Base-by-base conservation (phyloP, 768 basidiomycete species). In the Xerocomus potaroensis region DNA sequence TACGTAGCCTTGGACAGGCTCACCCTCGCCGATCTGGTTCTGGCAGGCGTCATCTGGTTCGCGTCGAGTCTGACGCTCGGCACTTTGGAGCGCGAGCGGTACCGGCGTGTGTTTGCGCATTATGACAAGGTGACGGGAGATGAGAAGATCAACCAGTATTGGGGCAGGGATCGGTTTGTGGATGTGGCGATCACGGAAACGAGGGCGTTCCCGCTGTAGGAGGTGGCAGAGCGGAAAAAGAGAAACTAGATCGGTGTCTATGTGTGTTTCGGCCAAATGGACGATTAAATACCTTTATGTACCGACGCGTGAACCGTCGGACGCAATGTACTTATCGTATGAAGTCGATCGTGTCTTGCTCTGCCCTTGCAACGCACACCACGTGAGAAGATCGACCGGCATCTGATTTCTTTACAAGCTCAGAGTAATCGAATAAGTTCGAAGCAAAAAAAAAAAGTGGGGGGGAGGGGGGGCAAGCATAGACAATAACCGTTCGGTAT, bases 21-120 rank as follows among this genome's bases (percentile, higher is more conserved):
- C 12, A 54, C 54, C 3, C 54, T 62, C 4, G 56, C 58, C 3
- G 61, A 60, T 34, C 19, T 56, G 16, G 5, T 54, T 7, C 11
- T 63, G 16, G 56, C 48, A 0, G 41, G 45, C 4, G 19, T 31
- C 23, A 21, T 44, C 4, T 27, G 22, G 12, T 18, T 14, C 6
- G 37, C 47, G 0, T 31, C 39, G 5, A 9, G 22, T 4, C 8
- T 19, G 2, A 31, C 53, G 1, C 47, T 57, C 2, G 56, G 54
- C 5, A 37, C 40, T 0, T 43, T 36, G 0, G 51, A 58, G 15
- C 49, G 61, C n/a, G 45, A 48, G 5, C 22, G 45, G 40, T 63
- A 52, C 26, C 40, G 49, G 0, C 8, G n/a, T n/a, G 7, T 49
- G 0, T 58, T 51, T 30, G 41, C 47, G 5, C 52, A 58, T 22